These are phyloP conservation scores for Lentinus brumalis DNA, from an alignment of 768 basidiomycete genomes.

Conservation along the genomic window DNA sequence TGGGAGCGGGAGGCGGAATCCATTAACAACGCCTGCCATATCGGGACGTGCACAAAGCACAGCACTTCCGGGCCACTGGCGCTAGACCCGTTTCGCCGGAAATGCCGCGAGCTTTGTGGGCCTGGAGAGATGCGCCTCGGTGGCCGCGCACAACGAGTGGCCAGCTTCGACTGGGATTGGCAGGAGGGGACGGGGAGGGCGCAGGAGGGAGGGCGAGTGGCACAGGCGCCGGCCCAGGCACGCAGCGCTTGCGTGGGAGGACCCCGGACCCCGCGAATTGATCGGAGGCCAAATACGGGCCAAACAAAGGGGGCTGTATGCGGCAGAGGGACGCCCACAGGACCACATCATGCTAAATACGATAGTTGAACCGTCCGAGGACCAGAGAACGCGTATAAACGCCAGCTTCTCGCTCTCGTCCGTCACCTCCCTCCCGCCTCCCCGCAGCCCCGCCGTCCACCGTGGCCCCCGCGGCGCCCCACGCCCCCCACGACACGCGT, in stretches of 20 bases:
- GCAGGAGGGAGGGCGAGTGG: too few relatives aligned
- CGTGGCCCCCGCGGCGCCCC: not conserved
- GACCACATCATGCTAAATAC: not conserved
- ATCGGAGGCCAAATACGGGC: constrained; percentile 1
- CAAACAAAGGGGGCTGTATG: constrained; percentile 1
- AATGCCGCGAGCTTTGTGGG: too few relatives aligned
- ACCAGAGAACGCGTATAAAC: constrained; percentile 13
- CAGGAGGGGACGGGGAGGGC: too few relatives aligned
- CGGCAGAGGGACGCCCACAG: constrained; percentile 4
- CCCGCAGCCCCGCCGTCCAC: not conserved
- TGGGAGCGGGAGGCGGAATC: too few relatives aligned
- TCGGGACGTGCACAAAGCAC: too few relatives aligned
- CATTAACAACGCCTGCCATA: too few relatives aligned
- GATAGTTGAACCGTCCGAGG: constrained; percentile 12
- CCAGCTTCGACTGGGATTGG: too few relatives aligned
- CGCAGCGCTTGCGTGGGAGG: constrained; percentile 1
- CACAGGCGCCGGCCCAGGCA: too few relatives aligned
- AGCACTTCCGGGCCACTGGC: too few relatives aligned
- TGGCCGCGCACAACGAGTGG: too few relatives aligned
- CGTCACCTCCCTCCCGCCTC: constrained; percentile 3
- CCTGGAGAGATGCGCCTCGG: too few relatives aligned
- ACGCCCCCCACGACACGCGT: not conserved
- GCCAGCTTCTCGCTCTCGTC: not conserved
- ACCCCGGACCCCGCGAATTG: not conserved
- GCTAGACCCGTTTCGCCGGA: too few relatives aligned